Evolutionary conservation across 2,329 filamentous ascomycete species (phyloP).

Genomic region (Monosporascus sp.): DNA sequence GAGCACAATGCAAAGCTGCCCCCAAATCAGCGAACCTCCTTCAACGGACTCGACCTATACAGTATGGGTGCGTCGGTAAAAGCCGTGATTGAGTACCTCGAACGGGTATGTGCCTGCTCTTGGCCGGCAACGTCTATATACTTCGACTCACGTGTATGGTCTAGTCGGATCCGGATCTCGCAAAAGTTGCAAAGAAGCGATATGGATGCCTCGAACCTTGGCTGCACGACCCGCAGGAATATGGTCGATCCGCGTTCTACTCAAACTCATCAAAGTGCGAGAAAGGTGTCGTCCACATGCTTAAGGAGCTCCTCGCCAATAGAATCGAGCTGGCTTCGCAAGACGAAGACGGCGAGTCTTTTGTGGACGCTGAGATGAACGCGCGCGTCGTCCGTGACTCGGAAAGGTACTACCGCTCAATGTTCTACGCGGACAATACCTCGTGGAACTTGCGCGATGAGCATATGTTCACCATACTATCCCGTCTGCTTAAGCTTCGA

Average conservation of each 20-base stretch:
- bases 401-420: conserved; percentile 46
- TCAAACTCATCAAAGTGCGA: conserved; percentile 41
- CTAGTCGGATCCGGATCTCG: conserved; percentile 36
- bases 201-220: conserved; percentile 44
- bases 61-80: conserved; percentile 12
- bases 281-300: conserved; percentile 37
- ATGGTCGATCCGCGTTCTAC: conserved; percentile 37
- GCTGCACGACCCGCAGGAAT: conserved; percentile 43
- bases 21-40: conserved; percentile 24
- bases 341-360: conserved; percentile 38
- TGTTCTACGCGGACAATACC: conserved; percentile 44
- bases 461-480: conserved; percentile 47
- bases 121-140: not conserved
- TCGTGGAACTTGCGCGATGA: conserved; percentile 48
- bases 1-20: conserved; percentile 30
- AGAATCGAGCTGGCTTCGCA: conserved; percentile 35
- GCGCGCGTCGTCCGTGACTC: conserved; percentile 43
- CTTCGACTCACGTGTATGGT: not conserved
- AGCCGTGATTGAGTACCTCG: conserved; percentile 37
- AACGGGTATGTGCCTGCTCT: conserved; percentile 16
- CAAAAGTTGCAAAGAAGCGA: conserved; percentile 35
- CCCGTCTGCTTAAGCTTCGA: conserved; percentile 37
- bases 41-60: conserved; percentile 46
- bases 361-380: conserved; percentile 46
- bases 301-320: conserved; percentile 37